Evolutionary conservation across 2,329 filamentous ascomycete species (phyloP).

Genomic region (Colletotrichum chrysophilum): DNA sequence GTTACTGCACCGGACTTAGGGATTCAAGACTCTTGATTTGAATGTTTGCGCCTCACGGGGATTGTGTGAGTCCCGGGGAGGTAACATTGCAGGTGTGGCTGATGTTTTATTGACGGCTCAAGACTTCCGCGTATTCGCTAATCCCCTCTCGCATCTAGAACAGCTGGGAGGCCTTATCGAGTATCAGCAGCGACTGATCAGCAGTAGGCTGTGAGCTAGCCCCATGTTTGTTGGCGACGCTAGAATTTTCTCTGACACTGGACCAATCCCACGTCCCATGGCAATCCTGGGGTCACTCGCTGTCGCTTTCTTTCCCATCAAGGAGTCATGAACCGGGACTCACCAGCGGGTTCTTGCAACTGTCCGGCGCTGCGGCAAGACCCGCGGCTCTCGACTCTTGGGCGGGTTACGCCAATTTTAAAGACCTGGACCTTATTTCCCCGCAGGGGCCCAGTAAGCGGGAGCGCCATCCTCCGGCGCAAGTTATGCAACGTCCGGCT

Average conservation of each 20-base stretch:
- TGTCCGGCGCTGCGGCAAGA: neutral
- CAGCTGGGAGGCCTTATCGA: neutral
- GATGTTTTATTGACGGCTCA: neutral
- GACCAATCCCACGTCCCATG: neutral
- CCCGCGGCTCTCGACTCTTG: neutral
- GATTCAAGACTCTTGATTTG: neutral
- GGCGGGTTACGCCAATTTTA: neutral
- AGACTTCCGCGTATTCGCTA: neutral
- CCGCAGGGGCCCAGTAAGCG: neutral
- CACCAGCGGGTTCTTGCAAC: neutral
- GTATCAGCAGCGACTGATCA: neutral
- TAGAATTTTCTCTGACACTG: neutral
- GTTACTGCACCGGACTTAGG: neutral
- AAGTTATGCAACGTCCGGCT: conserved; percentile 1
- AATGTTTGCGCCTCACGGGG: neutral
- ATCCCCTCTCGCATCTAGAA: neutral
- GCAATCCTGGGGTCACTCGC: neutral
- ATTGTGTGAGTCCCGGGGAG: neutral
- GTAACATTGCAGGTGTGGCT: neutral
- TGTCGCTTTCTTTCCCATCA: neutral
- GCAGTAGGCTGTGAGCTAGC: neutral
- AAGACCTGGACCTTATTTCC: conserved; percentile 1
- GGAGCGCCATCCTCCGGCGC: neutral
- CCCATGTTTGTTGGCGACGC: neutral
- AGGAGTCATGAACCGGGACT: neutral